Base-by-base conservation (phyloP, 1,139 yeast genomes). In the Kodamaea sp. region DNA sequence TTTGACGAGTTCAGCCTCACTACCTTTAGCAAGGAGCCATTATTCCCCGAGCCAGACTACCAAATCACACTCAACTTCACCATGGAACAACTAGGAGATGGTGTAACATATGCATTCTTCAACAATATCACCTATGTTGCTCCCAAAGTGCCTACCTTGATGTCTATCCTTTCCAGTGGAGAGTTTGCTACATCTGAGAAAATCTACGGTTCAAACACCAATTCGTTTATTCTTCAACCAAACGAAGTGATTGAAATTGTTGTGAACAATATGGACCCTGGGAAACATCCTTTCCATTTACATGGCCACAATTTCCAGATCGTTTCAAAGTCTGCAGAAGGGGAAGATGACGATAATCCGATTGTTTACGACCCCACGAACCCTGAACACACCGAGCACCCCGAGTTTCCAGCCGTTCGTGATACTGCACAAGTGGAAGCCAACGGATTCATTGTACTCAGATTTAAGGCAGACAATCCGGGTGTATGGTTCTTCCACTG, bases 401-500 rank as follows among this genome's bases (percentile, higher is more conserved):
- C 94, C 24, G 77, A 74, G 32, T 57, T 63, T 36, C 92, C 92
- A 27, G 57, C 77, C 58, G 51, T 68, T 26, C 76, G 94, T 61
- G 94, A 84, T 53, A 80, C 86, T 2, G 76, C 76, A 18, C 66
- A 73, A 39, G 78, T 83, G 19, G 74, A 78, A 41, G 78, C 85
- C 24, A 79, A 80, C 46, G 85, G 89, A 1, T 75, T 79, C 49
- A 53, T 80, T 30, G 88, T 82, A 3, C 46, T 83, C 31, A 66
- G 94, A 53, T 83, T 83, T 57, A 73, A 66, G 47, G 88, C 95
- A 33, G 79, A 83, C 51, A 86, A 87, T 58, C 96, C 96, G 18
- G 96, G 96, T 51, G 88, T 86, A 26, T 87, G 95, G 95, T 71
- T 83, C 53, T 88, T 88, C 86, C 96, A 88, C 59, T 89, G 96